phyloP scores from a whole-genome alignment of 1,284 basidiomycete species.

The Cryptococcus neoformans region DNA sequence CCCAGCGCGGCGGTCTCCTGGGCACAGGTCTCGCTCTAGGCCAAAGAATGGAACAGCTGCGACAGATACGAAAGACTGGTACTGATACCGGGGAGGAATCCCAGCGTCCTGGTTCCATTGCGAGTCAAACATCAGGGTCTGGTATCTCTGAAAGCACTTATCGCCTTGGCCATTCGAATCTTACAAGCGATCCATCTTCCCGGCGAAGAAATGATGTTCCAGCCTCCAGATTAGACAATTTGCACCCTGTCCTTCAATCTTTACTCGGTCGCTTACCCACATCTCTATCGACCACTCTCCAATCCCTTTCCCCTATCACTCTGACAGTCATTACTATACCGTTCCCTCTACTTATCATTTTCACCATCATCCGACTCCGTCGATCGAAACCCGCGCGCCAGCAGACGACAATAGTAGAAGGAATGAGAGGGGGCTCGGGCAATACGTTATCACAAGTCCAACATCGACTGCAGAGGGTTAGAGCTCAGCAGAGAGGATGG shows the following conservation, averaged over 20 bases:
- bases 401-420: too few species aligned
- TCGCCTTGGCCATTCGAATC: background rate
- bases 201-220: background rate
- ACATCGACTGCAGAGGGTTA: slow-evolving; percentile 10
- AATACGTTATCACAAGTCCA: slow-evolving; percentile 1
- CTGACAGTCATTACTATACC: too few species aligned
- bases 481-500: slow-evolving; percentile 12
- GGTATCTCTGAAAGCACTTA: background rate
- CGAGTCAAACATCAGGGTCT: background rate
- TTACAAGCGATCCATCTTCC: background rate
- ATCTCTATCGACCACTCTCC: too few species aligned
- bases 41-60: background rate
- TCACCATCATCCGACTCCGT: too few species aligned
- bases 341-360: too few species aligned
- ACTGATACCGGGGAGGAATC: background rate
- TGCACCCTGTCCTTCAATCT: background rate
- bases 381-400: too few species aligned
- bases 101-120: too few species aligned
- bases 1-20: background rate
- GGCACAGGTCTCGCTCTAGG: background rate
- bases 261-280: background rate
- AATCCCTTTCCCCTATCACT: too few species aligned
- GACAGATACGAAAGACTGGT: background rate
- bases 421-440: too few species aligned
- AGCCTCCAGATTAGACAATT: background rate